These are phyloP conservation scores for Staphylotrichum longicolle DNA, from an alignment of 495 filamentous ascomycete genomes.

Conservation along the genomic window DNA sequence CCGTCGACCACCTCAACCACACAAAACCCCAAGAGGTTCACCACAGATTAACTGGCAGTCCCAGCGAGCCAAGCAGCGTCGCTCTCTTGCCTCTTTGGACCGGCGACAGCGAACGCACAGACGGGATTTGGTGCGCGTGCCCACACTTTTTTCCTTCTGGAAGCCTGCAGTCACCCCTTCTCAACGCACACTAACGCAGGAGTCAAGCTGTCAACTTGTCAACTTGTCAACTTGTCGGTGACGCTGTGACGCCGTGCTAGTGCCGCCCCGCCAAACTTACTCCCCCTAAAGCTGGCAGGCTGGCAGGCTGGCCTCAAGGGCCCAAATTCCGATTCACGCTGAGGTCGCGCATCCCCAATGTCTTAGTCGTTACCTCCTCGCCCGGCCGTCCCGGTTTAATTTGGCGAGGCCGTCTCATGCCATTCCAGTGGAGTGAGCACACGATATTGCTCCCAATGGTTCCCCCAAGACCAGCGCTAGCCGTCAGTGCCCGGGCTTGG, in stretches of 20 bases:
- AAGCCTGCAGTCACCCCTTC: not conserved
- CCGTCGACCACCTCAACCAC: constrained; percentile 24
- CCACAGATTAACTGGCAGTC: constrained; percentile 29
- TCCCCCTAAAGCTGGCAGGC: too few relatives aligned
- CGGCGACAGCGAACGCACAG: constrained; percentile 18
- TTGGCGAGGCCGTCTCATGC: constrained; percentile 30
- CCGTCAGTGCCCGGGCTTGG: constrained; percentile 25
- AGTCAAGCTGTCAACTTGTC: not conserved
- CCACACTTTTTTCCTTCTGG: constrained; percentile 5
- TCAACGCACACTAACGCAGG: not conserved
- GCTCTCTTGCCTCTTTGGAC: constrained; percentile 9
- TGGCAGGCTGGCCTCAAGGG: too few relatives aligned
- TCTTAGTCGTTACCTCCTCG: constrained; percentile 10
- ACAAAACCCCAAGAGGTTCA: constrained; percentile 26
- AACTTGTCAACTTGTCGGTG: too few relatives aligned
- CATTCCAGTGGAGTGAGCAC: constrained; percentile 12
- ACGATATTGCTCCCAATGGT: not conserved
- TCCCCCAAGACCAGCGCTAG: constrained; percentile 32
- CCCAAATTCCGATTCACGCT: too few relatives aligned
- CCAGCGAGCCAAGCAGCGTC: constrained; percentile 14
- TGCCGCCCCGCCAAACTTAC: too few relatives aligned
- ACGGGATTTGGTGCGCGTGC: constrained; percentile 8
- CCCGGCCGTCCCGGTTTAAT: constrained; percentile 31
- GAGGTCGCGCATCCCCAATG: too few relatives aligned
- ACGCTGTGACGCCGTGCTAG: too few relatives aligned